Evolutionary conservation across 306 rosid species (phyloP), one percentile per base, ranked within the genome.

Genomic region (Quercus ilex): DNA sequence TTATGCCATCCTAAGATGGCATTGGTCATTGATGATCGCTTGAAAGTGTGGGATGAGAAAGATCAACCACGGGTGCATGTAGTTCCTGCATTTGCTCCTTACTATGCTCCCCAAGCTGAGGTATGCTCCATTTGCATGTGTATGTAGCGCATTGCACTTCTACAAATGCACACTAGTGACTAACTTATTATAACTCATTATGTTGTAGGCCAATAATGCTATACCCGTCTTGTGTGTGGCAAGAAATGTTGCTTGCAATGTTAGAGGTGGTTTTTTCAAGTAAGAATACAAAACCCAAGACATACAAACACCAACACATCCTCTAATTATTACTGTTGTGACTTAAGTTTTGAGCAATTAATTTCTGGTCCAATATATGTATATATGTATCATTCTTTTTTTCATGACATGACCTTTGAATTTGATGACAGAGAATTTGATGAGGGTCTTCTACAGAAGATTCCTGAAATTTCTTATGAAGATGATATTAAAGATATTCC

Each of bases 41-140:
- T 93, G 92, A 96, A 91, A 89, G 99, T 96, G 60, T 96, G 99
- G 99, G 97, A 96, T 85, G 99, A 96, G 83, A 93, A 81, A 81
- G 99, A 96, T 83, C 99, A 96, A 87, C 91, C 99, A 23, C 87
- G 98, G 80, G 99, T 96, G 74, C 99, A 96, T 77, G 99, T 96
- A 75, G 99, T 96, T 71, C 99, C 99, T 84, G 99, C 98, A 73
- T 96, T 93, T 90, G 96, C 99, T 35, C 99, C 99, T 51, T 96
- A 96, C 86, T 93, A 90, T 79, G 96, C 98, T 77, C 99, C 98
- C 83, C 97, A 91, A 83, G 98, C 99, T 75, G 99, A 96, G 82
- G 99, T 96, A 88, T 74, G 75, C 65, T 60, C 68, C 74, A 74
- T 81, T 82, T 33, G 35, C 9, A 17, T 78, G 49, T 43, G 67